Base-by-base conservation (phyloP, 1,284 basidiomycete species). In the Leccinum griseonigrum region DNA sequence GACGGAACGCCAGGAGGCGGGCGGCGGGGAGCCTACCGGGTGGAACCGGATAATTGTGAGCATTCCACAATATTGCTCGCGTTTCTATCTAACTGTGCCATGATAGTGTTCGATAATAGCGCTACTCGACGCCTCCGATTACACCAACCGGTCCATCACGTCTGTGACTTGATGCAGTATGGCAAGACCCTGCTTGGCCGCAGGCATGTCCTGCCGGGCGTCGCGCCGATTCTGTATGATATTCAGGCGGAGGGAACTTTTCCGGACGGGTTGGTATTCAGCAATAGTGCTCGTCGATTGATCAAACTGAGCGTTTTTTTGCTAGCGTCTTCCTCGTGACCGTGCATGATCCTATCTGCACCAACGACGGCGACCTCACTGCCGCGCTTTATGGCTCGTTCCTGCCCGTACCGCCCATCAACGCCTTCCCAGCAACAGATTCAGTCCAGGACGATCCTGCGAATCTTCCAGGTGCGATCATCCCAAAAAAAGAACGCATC, bases 221-320 rank as follows among this genome's bases (percentile, higher is more conserved):
- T 94, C 2, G 81, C 87, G 1, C 75, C 76, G 6, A 79, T 87
- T 51, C 70, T 95, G 26, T 85, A 94, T 64, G 87, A 94, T 67
- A 90, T 97, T 40, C 94, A 97, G 73, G 92, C 97, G 1, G 95
- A 98, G 74, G 95, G 94, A 18, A 96, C 94, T 1, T 95, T 97
- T 71, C 81, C 77, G 1, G 91, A 94, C 64, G 87, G 91, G 94
- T 94, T 68, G 53, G 85, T 76, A 8, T 26, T 16, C 13, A 5
- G 2, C 31, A 10, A 14, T 7, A 5, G 4, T 48, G 18, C 16
- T 59, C 29, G 3, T 16, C 4, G 14, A 13, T 26, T 58, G 18
- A 59, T 10, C 22, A 22, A 52, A 28, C 26, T 18, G 40, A 28
- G n/a, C 6, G 29, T 10, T 28, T 32, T 51, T 40, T 26, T 38